A percentile compares a stretch with the other conserved stretches of the same genome.
Evolutionary conservation across 1,284 basidiomycete genomes (phyloP).

Genomic region (Cerrena zonata): DNA sequence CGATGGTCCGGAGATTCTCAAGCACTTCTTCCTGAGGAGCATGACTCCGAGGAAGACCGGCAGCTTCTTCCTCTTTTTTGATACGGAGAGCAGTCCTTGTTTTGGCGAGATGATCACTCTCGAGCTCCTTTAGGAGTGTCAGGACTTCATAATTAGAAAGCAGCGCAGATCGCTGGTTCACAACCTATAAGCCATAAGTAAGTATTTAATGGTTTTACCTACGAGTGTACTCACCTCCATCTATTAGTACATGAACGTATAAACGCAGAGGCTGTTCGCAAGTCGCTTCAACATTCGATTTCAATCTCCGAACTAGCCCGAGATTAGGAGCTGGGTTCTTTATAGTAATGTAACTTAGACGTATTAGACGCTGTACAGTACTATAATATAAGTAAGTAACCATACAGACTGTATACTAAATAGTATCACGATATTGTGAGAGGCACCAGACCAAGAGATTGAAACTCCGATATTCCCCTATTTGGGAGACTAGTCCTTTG

Average conservation of each 20-base stretch:
- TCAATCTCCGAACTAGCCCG: too few species aligned
- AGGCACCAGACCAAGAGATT: background rate
- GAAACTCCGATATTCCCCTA: background rate
- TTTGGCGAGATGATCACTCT: slow-evolving; percentile 63
- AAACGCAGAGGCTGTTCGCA: background rate
- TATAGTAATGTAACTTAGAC: too few species aligned
- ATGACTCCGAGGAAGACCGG: slow-evolving; percentile 26
- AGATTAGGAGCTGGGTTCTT: too few species aligned
- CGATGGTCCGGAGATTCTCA: slow-evolving; percentile 82
- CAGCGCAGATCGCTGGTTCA: slow-evolving; percentile 73
- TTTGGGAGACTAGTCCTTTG: background rate
- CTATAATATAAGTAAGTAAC: too few species aligned
- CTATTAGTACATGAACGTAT: background rate
- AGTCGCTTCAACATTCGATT: too few species aligned
- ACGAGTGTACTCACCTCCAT: slow-evolving; percentile 30
- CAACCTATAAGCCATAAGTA: slow-evolving; percentile 43
- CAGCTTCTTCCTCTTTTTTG: slow-evolving; percentile 65
- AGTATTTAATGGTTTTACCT: background rate
- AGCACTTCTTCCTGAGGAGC: slow-evolving; percentile 45
- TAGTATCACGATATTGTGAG: background rate
- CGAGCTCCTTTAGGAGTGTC: slow-evolving; percentile 69
- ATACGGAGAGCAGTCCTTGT: slow-evolving; percentile 59
- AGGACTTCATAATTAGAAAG: slow-evolving; percentile 86
- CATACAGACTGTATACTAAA: too few species aligned
- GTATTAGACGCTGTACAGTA: too few species aligned